These are phyloP conservation scores for Schoenoplectus triqueter DNA, from an alignment of 202 grass and related monocot species.

Conservation along the genomic window DNA sequence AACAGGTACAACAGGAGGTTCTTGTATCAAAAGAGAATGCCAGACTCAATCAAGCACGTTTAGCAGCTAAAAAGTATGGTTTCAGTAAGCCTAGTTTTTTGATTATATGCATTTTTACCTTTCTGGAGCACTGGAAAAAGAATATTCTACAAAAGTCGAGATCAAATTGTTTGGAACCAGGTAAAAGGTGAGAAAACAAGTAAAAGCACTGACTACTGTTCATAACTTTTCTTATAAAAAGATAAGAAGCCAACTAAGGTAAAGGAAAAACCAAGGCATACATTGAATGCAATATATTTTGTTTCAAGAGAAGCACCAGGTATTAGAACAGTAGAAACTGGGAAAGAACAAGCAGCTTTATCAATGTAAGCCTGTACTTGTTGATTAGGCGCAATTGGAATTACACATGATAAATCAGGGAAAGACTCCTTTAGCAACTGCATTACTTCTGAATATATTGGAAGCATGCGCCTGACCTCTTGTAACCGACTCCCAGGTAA, in stretches of 20 bases:
- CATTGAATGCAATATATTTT: conserved; percentile 88
- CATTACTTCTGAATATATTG: conserved; percentile 67
- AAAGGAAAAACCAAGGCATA: conserved; percentile 45
- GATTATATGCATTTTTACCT: background rate
- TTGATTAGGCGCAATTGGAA: conserved; percentile 84
- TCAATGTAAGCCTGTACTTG: conserved; percentile 65
- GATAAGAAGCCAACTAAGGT: conserved; percentile 37
- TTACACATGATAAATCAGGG: conserved; percentile 64
- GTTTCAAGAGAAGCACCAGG: conserved; percentile 61
- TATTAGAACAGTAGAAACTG: conserved; percentile 61
- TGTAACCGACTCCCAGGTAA: conserved; percentile 95
- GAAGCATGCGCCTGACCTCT: conserved; percentile 88
- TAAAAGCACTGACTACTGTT: conserved; percentile 39
- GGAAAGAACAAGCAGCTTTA: conserved; percentile 47
- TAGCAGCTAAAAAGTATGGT: background rate
- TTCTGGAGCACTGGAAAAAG: background rate
- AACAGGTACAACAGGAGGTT: conserved; percentile 4
- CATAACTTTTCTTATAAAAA: conserved; percentile 34
- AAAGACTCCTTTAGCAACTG: conserved; percentile 60
- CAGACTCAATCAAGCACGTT: conserved; percentile 25
- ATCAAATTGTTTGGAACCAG: background rate
- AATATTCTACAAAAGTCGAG: background rate
- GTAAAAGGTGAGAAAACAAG: background rate
- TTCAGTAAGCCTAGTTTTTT: background rate
- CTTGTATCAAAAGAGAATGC: conserved; percentile 31